These are phyloP conservation scores for Fomitopsis serialis DNA, from an alignment of 768 basidiomycete genomes.

Conservation along the genomic window DNA sequence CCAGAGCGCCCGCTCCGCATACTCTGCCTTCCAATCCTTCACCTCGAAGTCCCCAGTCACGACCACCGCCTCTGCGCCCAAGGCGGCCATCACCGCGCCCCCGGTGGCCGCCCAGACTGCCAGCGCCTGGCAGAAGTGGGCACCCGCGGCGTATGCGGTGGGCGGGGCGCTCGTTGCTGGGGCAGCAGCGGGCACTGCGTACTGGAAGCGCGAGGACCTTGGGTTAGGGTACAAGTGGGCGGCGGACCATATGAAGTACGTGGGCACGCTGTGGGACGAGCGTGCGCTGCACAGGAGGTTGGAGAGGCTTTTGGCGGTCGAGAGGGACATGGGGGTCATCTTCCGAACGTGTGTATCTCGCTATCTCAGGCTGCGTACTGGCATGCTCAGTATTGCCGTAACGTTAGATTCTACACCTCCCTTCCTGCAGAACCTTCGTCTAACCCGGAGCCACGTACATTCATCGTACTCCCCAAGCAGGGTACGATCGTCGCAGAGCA, in stretches of 20 bases:
- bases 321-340: slow-evolving; percentile 54
- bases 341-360: slow-evolving; percentile 61
- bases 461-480: slow-evolving; percentile 67
- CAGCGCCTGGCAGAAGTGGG: slow-evolving; percentile 54
- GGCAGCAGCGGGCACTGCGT: slow-evolving; percentile 80
- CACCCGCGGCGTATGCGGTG: slow-evolving; percentile 61
- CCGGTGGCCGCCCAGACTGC: slow-evolving; percentile 4
- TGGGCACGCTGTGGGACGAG: slow-evolving; percentile 82
- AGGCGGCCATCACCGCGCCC: slow-evolving; percentile 20
- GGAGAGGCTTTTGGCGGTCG: slow-evolving; percentile 53
- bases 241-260: slow-evolving; percentile 86
- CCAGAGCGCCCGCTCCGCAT: slow-evolving; percentile 59
- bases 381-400: background rate
- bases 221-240: slow-evolving; percentile 67
- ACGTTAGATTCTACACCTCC: slow-evolving; percentile 69
- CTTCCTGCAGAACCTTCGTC: slow-evolving; percentile 66
- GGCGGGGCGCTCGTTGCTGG: slow-evolving; percentile 76
- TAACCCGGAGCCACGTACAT: slow-evolving; percentile 58
- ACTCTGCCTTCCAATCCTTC: slow-evolving; percentile 51
- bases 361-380: background rate
- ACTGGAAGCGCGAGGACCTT: slow-evolving; percentile 75
- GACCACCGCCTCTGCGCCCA: slow-evolving; percentile 24
- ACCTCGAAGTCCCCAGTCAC: slow-evolving; percentile 37
- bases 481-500: slow-evolving; percentile 38
- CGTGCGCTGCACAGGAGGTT: slow-evolving; percentile 54